Percentiles rank a stretch among this genome's conserved stretches.
These are phyloP conservation scores for Myxozyma nipponensis DNA, from an alignment of 805 yeast species.

Conservation along the genomic window DNA sequence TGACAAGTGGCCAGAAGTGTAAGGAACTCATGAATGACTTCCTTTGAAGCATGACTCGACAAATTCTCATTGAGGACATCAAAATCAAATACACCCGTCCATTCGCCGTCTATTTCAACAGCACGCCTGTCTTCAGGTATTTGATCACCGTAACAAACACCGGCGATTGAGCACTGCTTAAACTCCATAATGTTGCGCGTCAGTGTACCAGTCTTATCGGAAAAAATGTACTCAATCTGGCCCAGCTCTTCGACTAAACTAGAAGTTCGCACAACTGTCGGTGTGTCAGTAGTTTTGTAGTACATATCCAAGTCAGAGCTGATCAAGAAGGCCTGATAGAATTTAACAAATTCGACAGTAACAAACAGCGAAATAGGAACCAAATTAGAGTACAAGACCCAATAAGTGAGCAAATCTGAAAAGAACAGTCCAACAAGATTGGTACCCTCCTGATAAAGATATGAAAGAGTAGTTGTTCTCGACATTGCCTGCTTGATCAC, in stretches of 20 bases:
- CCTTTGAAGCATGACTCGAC: constrained; percentile 19
- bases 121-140: constrained; percentile 89
- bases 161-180: constrained; percentile 89
- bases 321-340: constrained; percentile 90
- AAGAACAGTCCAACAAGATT: constrained; percentile 71
- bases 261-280: constrained; percentile 92
- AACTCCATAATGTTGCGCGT: constrained; percentile 97
- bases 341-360: constrained; percentile 92
- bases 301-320: constrained; percentile 94
- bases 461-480: constrained; percentile 46
- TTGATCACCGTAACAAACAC: constrained; percentile 77
- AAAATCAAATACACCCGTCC: constrained; percentile 72
- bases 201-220: constrained; percentile 96
- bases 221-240: constrained; percentile 91
- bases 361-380: constrained; percentile 96
- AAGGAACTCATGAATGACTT: constrained; percentile 67
- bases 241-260: constrained; percentile 96
- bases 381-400: constrained; percentile 93
- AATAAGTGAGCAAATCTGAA: constrained; percentile 81
- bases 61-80: constrained; percentile 46
- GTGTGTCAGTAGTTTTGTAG: constrained; percentile 81
- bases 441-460: constrained; percentile 64
- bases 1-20: constrained; percentile 88
- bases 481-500: constrained; percentile 50
- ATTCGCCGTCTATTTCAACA: constrained; percentile 70